These are phyloP conservation scores for Exophiala dermatitidis DNA, from an alignment of 2,329 filamentous ascomycete genomes.

Conservation along the genomic window DNA sequence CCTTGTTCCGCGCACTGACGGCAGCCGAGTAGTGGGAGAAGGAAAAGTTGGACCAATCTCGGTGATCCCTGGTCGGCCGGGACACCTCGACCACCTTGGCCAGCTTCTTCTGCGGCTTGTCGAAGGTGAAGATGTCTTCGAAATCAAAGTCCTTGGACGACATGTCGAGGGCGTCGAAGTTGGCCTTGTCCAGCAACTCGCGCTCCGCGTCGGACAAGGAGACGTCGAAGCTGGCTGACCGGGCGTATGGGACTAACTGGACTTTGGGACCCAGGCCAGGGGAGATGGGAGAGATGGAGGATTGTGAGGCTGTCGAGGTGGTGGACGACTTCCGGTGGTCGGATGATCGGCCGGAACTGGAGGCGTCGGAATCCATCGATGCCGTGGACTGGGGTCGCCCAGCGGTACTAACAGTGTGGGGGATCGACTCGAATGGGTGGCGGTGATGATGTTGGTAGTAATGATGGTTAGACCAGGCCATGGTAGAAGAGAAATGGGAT, in stretches of 20 bases:
- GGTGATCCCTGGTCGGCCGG: constrained; percentile 17
- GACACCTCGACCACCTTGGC: constrained; percentile 26
- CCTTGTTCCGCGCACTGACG: constrained; percentile 17
- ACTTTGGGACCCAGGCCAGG: constrained; percentile 18
- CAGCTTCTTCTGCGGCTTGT: constrained; percentile 25
- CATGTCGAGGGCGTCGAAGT: constrained; percentile 25
- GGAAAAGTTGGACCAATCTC: constrained; percentile 26
- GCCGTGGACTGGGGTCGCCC: constrained; percentile 5
- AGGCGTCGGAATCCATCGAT: constrained; percentile 6
- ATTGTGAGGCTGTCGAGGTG: background rate
- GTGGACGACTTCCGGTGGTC: constrained; percentile 14
- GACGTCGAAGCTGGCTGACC: constrained; percentile 23
- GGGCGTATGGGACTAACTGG: constrained; percentile 25
- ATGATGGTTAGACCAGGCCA: constrained; percentile 16
- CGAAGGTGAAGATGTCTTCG: constrained; percentile 28
- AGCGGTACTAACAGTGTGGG: background rate
- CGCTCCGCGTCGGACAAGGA: constrained; percentile 23
- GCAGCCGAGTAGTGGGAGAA: constrained; percentile 24
- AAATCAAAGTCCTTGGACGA: constrained; percentile 28
- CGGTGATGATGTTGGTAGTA: background rate
- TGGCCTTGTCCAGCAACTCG: constrained; percentile 19
- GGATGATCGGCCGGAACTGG: constrained; percentile 11
- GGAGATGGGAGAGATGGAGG: constrained; percentile 11
- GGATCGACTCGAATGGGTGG: background rate
- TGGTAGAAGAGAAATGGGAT: background rate